A percentile compares a stretch with the other conserved stretches of the same genome.
These are phyloP conservation scores for Cystofilobasidium capitatum DNA, from an alignment of 768 basidiomycete species.

Conservation along the genomic window DNA sequence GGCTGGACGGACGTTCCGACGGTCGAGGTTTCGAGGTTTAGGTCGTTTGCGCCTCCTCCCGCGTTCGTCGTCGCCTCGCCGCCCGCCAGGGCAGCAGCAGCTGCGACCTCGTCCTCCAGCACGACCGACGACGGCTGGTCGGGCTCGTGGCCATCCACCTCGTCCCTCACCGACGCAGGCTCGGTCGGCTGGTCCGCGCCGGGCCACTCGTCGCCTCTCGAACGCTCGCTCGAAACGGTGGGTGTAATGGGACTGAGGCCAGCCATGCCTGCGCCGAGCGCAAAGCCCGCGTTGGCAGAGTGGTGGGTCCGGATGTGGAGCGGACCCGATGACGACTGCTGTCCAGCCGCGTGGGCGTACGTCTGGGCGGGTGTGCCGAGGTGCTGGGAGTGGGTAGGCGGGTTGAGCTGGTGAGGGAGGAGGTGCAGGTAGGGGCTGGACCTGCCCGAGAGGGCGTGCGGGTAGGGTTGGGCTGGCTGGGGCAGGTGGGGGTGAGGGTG, in stretches of 20 bases:
- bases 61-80: no score
- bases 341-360: neutral
- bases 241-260: neutral
- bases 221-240: slow-evolving; percentile 1
- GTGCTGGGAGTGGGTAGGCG: neutral
- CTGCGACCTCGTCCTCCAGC: neutral
- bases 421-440: neutral
- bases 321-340: no score
- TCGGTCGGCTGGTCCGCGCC: neutral
- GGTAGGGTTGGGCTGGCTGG: neutral
- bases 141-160: neutral
- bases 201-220: neutral
- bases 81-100: no score
- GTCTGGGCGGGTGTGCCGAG: neutral
- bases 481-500: neutral
- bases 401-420: neutral
- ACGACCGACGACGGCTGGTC: neutral
- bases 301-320: neutral
- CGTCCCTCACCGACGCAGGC: no score
- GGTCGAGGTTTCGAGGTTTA: neutral
- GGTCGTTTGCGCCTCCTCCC: neutral
- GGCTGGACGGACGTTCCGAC: neutral
- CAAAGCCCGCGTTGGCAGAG: neutral
- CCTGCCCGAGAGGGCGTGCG: neutral
- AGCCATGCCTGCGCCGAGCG: slow-evolving; percentile 5